Evolutionary conservation across 1,139 yeast species (phyloP).

Genomic region (Pichia sp.): DNA sequence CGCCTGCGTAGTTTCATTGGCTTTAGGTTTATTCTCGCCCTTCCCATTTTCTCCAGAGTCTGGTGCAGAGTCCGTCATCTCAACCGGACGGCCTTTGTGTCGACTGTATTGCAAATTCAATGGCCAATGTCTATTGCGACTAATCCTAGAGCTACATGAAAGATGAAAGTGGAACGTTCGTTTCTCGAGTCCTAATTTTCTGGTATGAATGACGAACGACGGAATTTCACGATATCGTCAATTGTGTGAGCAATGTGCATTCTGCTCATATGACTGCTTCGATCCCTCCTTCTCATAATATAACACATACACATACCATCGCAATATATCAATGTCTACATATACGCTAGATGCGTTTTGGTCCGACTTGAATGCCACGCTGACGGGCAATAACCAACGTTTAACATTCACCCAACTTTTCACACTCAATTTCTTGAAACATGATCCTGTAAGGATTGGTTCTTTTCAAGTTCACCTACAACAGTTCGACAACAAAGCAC

Average conservation of each 20-base stretch:
- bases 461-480: conserved; percentile 20
- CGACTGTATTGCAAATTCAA: too few species aligned
- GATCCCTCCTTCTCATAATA: conserved; percentile 4
- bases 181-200: too few species aligned
- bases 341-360: conserved; percentile 7
- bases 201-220: too few species aligned
- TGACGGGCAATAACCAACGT: conserved; percentile 9
- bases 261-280: neutral
- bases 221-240: neutral
- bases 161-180: too few species aligned
- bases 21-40: too few species aligned
- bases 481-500: conserved; percentile 10
- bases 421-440: conserved; percentile 8
- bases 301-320: conserved; percentile 1
- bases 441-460: conserved; percentile 15
- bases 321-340: neutral
- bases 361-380: conserved; percentile 1
- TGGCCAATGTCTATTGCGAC: too few species aligned
- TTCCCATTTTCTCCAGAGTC: too few species aligned
- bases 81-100: too few species aligned
- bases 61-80: too few species aligned
- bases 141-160: too few species aligned
- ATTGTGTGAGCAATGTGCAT: neutral
- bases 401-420: conserved; percentile 11
- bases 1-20: too few species aligned